Base-by-base conservation (phyloP, 106 monocot species). In the Apostasia ramifera region DNA sequence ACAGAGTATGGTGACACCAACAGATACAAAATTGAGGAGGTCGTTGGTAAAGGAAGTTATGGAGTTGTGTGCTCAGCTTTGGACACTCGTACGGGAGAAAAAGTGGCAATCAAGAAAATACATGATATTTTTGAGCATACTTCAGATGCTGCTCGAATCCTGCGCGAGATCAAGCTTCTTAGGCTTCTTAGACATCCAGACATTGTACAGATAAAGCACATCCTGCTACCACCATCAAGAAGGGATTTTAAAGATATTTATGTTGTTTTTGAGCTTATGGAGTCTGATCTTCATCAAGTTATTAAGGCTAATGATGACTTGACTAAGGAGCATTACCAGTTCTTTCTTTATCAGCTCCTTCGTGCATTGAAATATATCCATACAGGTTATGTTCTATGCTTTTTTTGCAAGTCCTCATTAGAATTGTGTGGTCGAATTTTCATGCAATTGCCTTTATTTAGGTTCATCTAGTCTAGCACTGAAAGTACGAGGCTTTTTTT, bases 221-320 rank as follows among this genome's bases (percentile, higher is more conserved):
- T 84, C 47, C 77, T 84, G 80, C 80, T 84, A 40, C 84, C 84
- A 15, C 84, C 84, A 47, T 84, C 84, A 8, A 76, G 77, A 50
- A 76, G 80, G 61, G 84, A 84, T 47, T 84, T 84, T 52, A 84
- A 77, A 65, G 84, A 74, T 74, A 74, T 74, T 48, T 74, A 57
- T 74, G 74, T 74, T 66, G 74, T 74, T 15, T 74, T 74, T 65
- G 84, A 84, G 73, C 80, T 84, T 47, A 84, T 84, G 84, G 84
- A 84, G 52, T 84, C 84, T 5, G 84, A 84, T 76, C 77, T 84
- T 73, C 84, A 84, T 69, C 79, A 79, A 64, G 84, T 84, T 2
- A 84, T 84, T 14, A 80, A 84, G 61, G 84, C 84, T 65, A 84
- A 84, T 76, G 84, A 84, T 66, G 80, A 84, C 59, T 73, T 84